Conservation (phyloP, 2,329 filamentous ascomycete species). For the Botryosphaeria dothidea region DNA sequence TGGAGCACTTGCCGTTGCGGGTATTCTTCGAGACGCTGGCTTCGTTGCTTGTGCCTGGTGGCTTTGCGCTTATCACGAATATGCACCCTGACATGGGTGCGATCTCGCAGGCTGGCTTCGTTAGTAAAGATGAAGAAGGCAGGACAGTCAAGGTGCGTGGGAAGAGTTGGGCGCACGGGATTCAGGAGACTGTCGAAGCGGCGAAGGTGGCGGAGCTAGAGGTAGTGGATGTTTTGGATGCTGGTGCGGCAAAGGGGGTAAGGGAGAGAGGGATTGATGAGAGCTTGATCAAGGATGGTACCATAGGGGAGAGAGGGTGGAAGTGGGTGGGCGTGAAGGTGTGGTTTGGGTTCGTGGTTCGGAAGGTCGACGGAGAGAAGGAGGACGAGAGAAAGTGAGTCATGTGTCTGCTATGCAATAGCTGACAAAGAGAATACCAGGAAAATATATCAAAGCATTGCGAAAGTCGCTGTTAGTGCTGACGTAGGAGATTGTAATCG, state of each 20-base stretch:
- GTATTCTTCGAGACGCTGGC: conserved; percentile 52
- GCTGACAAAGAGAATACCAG: too few relatives aligned
- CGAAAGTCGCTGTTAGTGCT: too few relatives aligned
- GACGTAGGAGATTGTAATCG: too few relatives aligned
- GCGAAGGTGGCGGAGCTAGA: conserved; percentile 42
- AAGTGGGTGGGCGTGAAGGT: conserved; percentile 44
- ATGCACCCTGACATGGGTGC: conserved; percentile 68
- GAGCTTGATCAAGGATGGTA: conserved; percentile 29
- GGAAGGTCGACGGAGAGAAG: conserved; percentile 20
- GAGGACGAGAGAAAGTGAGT: too few relatives aligned
- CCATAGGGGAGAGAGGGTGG: conserved; percentile 34
- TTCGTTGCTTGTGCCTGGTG: conserved; percentile 46
- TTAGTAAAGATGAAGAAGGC: conserved; percentile 45
- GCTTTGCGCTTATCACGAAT: conserved; percentile 62
- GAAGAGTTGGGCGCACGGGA: conserved; percentile 58
- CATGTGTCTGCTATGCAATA: too few relatives aligned
- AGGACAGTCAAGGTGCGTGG: conserved; percentile 56
- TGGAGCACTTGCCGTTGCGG: conserved; percentile 61
- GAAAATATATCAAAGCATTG: too few relatives aligned
- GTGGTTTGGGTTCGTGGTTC: conserved; percentile 41
- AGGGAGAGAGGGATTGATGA: conserved; percentile 33
- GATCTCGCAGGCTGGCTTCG: conserved; percentile 63
- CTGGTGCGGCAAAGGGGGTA: conserved; percentile 14
- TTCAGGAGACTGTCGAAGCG: conserved; percentile 53
- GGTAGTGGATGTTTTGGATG: conserved; percentile 24